Percentiles rank a stretch among this genome's conserved stretches.
These are phyloP conservation scores for Citrullus colocynthis DNA, from an alignment of 306 rosid species.

Conservation along the genomic window DNA sequence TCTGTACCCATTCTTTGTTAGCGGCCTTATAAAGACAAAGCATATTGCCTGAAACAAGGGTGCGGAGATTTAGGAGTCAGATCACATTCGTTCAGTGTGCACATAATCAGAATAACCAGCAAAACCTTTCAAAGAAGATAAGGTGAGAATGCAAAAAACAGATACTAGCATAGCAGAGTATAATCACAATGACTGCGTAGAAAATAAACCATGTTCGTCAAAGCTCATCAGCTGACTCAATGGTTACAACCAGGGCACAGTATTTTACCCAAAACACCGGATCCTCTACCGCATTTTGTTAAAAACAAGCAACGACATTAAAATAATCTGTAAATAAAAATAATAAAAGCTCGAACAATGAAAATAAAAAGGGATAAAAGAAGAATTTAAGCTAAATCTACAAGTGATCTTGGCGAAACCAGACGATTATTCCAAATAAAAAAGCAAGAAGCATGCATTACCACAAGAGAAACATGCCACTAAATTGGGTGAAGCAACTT, in stretches of 20 bases:
- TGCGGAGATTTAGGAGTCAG: not conserved
- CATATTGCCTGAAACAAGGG: conserved; percentile 10
- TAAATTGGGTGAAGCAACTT: not conserved
- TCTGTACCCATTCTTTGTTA: conserved; percentile 8
- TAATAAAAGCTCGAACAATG: not conserved
- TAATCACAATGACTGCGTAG: not conserved
- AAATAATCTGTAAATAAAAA: not conserved
- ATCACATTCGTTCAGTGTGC: not conserved
- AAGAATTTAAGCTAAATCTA: not conserved
- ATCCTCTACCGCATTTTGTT: not conserved
- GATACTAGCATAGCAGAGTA: not conserved
- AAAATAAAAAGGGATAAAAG: not conserved
- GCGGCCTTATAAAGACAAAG: conserved; percentile 10
- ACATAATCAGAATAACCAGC: not conserved
- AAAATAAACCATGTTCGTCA: not conserved
- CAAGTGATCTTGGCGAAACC: not conserved
- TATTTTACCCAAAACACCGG: not conserved
- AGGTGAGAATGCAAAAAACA: not conserved
- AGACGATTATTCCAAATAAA: not conserved
- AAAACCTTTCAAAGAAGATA: not conserved
- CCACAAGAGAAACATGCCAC: not conserved
- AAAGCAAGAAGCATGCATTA: not conserved
- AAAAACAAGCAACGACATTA: not conserved
- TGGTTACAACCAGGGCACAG: not conserved
- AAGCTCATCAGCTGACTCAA: not conserved